Evolutionary conservation across 1,284 basidiomycete species (phyloP).

Genomic region (Fomitiporia mediterranea): DNA sequence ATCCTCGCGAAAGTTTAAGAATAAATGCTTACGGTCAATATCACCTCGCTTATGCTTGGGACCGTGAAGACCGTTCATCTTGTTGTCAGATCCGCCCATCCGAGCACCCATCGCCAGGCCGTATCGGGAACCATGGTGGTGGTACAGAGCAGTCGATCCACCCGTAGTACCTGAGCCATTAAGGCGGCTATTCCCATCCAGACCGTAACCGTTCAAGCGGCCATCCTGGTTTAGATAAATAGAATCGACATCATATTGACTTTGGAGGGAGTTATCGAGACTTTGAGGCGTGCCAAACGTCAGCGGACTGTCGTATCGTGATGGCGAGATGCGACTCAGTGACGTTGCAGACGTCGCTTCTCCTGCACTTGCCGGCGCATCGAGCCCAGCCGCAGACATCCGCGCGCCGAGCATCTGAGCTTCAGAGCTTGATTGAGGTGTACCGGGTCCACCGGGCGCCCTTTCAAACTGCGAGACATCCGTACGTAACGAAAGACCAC

Average conservation of each 20-base stretch:
- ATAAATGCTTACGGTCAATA: constrained; percentile 80
- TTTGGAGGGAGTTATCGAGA: constrained; percentile 47
- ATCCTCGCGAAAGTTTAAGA: not conserved
- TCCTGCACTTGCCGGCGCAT: constrained; percentile 41
- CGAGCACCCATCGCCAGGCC: constrained; percentile 59
- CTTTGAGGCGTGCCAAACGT: constrained; percentile 48
- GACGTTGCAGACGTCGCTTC: constrained; percentile 58
- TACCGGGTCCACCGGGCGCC: constrained; percentile 46
- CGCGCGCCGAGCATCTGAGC: constrained; percentile 55
- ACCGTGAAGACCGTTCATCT: constrained; percentile 86
- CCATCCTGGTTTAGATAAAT: constrained; percentile 48
- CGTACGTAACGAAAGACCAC: constrained; percentile 13
- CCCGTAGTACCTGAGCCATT: constrained; percentile 43
- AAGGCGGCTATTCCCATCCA: constrained; percentile 46
- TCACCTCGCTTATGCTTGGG: constrained; percentile 93
- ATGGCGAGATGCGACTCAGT: constrained; percentile 58
- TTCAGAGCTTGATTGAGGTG: constrained; percentile 57
- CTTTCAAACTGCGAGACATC: constrained; percentile 51
- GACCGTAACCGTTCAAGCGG: constrained; percentile 61
- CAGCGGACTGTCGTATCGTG: constrained; percentile 49
- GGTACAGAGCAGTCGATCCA: constrained; percentile 78
- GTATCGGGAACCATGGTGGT: constrained; percentile 72
- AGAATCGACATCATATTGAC: constrained; percentile 57
- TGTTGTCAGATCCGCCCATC: constrained; percentile 51
- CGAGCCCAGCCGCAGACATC: constrained; percentile 37